Base-by-base conservation (phyloP, 2,329 filamentous ascomycete genomes). In the Xylaria polymorpha region DNA sequence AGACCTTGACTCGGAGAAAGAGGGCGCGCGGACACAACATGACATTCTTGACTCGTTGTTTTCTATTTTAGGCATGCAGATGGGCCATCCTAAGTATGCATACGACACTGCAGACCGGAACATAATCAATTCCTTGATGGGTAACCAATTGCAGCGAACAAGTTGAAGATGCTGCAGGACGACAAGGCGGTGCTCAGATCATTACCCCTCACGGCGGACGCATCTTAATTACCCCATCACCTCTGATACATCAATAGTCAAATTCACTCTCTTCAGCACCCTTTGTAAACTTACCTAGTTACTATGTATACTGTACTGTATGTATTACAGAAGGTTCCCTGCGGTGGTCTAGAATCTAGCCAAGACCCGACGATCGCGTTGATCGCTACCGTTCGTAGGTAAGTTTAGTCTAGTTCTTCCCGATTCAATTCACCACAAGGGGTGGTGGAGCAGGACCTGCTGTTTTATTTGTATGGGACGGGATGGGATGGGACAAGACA, bases 351-450 rank as follows among this genome's bases (percentile, higher is more conserved):
- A 48, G 44, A 64, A 59, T 61, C 18, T 37, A 25, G 25, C 25
- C 2, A 29, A 20, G 37, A 41, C 22, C 57, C 44, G 70, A 64
- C 67, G 70, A 71, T 70, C 70, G 41, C 22, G 70, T 25, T 68
- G 67, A 71, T 71, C 66, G 61, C 67, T 71, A n/a, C 67, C 64
- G 4, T 32, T 59, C 61, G 44, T 12, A 46, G 68, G 44, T 12
- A 46, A 64, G 50, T 41, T n/a, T 50, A 55, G 64, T 46, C 29
- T 15, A 22, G 59, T 43, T 48, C 25, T 3, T 8, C 2, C n/a
- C 32, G 46, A 25, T 22, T 29, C 22, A 29, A 29, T 44, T 44
- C 41, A 18, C 41, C 44, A 10, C 44, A 20, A 48, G 9, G 25
- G n/a, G n/a, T n/a, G n/a, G 25, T 29, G 25, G 41, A 44, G 41